Conservation (phyloP, 768 basidiomycete species). For the Trametes gibbosa region DNA sequence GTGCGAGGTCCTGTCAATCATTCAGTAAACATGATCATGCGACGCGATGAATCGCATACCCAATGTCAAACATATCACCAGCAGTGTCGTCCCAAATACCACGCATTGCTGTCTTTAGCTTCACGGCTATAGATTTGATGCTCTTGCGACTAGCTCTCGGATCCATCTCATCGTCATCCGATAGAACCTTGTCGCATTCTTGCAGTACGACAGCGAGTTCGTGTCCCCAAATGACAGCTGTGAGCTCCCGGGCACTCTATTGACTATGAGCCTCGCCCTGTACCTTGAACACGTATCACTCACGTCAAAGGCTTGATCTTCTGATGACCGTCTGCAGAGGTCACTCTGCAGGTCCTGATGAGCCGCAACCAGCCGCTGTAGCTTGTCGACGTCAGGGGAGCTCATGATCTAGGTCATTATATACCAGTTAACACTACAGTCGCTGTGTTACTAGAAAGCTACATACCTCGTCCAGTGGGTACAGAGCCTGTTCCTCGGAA, state of each 20-base stretch:
- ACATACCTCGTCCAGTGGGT: conserved; percentile 71
- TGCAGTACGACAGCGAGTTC: conserved; percentile 74
- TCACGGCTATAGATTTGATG: conserved; percentile 49
- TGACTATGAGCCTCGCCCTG: not conserved
- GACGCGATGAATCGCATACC: conserved; percentile 43
- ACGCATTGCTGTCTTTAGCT: conserved; percentile 61
- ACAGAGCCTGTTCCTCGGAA: conserved; percentile 32
- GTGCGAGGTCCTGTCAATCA: conserved; percentile 49
- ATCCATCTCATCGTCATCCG: conserved; percentile 35
- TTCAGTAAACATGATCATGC: not conserved
- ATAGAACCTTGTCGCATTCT: conserved; percentile 51
- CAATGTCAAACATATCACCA: conserved; percentile 78
- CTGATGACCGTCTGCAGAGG: conserved; percentile 65
- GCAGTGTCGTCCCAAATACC: conserved; percentile 71
- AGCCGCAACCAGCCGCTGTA: conserved; percentile 57
- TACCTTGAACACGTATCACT: conserved; percentile 22
- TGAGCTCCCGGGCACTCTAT: conserved; percentile 83
- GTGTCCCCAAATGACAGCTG: conserved; percentile 75
- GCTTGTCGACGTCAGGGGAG: conserved; percentile 43
- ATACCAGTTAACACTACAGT: not conserved
- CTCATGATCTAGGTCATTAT: conserved; percentile 47
- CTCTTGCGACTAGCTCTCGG: conserved; percentile 31
- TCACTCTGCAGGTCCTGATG: conserved; percentile 68
- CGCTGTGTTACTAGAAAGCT: not conserved
- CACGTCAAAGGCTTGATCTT: conserved; percentile 82